Percentiles rank a stretch among this genome's conserved stretches.
phyloP scores from a whole-genome alignment of 257 asterid species.

The Pogostemon cablin region DNA sequence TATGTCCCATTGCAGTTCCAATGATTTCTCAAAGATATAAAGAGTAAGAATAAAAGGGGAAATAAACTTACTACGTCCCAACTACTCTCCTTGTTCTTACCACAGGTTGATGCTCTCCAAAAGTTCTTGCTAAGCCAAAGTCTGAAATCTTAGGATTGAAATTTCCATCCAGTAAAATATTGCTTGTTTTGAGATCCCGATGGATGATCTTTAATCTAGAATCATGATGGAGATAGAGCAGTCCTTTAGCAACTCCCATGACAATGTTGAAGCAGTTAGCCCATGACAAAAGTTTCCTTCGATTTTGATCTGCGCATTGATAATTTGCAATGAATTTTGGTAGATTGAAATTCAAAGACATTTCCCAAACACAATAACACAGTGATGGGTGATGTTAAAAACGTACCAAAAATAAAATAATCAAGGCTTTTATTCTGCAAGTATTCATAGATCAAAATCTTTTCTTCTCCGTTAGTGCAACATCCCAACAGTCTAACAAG shows the following conservation, averaged over 20 bases:
- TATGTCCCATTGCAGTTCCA: too few species aligned
- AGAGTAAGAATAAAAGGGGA: background rate
- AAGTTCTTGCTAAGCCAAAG: conserved; percentile 48
- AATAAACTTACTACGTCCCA: conserved; percentile 42
- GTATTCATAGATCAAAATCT: background rate
- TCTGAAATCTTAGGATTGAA: conserved; percentile 65
- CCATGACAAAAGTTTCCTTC: too few species aligned
- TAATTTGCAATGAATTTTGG: too few species aligned
- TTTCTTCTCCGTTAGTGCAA: too few species aligned
- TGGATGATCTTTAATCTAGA: too few species aligned
- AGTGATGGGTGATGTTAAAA: background rate
- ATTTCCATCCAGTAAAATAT: conserved; percentile 48
- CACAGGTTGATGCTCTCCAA: conserved; percentile 48
- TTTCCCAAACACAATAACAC: background rate
- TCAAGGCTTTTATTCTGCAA: conserved; percentile 11
- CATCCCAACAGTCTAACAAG: conserved; percentile 13
- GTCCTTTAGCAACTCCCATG: background rate
- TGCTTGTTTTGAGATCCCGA: conserved; percentile 11
- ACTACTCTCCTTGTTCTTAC: conserved; percentile 51
- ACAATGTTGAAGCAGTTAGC: too few species aligned
- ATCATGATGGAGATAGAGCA: background rate
- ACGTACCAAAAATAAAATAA: conserved; percentile 23
- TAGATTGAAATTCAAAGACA: background rate
- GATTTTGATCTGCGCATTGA: too few species aligned
- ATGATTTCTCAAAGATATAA: too few species aligned